Conservation (phyloP, 164 flowering plant species). For the Vitis vinifera region DNA sequence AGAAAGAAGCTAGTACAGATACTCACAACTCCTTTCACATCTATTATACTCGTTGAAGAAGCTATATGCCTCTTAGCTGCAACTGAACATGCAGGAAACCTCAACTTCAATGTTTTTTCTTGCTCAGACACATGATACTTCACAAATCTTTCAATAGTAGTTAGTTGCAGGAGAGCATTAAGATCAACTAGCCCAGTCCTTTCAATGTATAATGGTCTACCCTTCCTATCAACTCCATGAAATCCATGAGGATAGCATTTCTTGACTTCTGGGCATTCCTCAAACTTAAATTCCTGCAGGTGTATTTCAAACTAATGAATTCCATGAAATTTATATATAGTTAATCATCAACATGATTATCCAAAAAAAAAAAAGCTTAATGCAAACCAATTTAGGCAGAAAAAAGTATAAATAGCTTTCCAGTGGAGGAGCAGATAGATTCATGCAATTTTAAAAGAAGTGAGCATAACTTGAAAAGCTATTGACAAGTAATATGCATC, state of each 20-base stretch:
- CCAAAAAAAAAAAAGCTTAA: neutral
- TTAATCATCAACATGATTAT: neutral
- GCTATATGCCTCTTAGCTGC: constrained; percentile 65
- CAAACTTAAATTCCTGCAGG: constrained; percentile 58
- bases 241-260: constrained; percentile 74
- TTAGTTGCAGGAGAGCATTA: constrained; percentile 38
- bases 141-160: constrained; percentile 55
- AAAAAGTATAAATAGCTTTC: neutral
- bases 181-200: constrained; percentile 62
- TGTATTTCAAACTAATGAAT: neutral
- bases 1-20: neutral
- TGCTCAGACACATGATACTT: constrained; percentile 64
- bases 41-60: constrained; percentile 59
- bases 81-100: constrained; percentile 71
- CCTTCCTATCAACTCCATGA: constrained; percentile 69
- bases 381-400: neutral
- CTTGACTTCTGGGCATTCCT: constrained; percentile 53
- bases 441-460: no score
- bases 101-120: constrained; percentile 57
- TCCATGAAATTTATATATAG: neutral
- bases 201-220: constrained; percentile 72
- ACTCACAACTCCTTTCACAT: constrained; percentile 70
- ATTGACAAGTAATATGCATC: no score
- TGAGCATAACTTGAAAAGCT: no score
- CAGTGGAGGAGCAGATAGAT: no score